Evolutionary conservation across 768 basidiomycete genomes (phyloP).

Genomic region (Cyclocybe aegerita): DNA sequence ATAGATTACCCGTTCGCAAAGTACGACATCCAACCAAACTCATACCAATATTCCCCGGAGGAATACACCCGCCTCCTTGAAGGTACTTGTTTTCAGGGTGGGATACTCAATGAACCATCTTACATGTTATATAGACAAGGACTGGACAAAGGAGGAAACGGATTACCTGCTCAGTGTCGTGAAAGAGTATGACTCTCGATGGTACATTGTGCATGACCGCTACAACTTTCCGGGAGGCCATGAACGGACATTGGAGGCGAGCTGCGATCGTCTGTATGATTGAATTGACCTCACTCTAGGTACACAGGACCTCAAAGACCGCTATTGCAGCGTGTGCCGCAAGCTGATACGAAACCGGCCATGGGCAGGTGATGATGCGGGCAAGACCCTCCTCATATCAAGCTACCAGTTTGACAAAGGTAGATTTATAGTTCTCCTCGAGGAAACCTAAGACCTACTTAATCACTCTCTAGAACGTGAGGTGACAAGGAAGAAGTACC

Average conservation of each 20-base stretch:
- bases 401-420: constrained; percentile 90
- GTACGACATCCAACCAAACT: constrained; percentile 70
- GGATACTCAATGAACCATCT: background rate
- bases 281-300: no score
- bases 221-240: constrained; percentile 70
- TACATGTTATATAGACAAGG: constrained; percentile 48
- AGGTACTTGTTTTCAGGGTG: constrained; percentile 41
- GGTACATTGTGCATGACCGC: constrained; percentile 88
- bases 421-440: constrained; percentile 21
- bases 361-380: constrained; percentile 78
- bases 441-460: background rate
- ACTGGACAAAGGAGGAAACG: constrained; percentile 94
- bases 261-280: constrained; percentile 6
- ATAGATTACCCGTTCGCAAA: constrained; percentile 80
- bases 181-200: constrained; percentile 81
- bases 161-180: constrained; percentile 86
- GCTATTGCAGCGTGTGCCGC: constrained; percentile 91
- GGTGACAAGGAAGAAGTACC: constrained; percentile 82
- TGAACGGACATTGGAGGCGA: constrained; percentile 69
- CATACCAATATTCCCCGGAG: constrained; percentile 77
- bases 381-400: constrained; percentile 63
- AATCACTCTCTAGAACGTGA: constrained; percentile 65
- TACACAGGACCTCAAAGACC: constrained; percentile 83
- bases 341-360: constrained; percentile 83
- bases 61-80: constrained; percentile 83